phyloP scores from a whole-genome alignment of 2,329 filamentous ascomycete species.

The Calonectria pteridis region DNA sequence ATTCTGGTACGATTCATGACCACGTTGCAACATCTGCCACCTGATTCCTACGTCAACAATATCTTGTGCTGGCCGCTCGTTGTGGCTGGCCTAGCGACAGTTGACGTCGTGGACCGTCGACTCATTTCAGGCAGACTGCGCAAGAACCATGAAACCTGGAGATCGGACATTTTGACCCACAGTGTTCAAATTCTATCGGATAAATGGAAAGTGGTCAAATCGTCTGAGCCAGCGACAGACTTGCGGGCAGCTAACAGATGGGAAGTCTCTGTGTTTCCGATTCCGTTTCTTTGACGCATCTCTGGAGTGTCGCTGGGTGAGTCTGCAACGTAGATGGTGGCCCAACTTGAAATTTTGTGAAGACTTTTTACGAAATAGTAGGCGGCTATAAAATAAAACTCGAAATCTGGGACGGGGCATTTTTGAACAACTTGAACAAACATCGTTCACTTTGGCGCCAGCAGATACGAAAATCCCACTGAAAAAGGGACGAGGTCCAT shows the following conservation, averaged over 20 bases:
- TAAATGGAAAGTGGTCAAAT: not conserved
- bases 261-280: not conserved
- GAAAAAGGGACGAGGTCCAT: no score
- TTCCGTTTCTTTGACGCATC: not conserved
- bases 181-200: not conserved
- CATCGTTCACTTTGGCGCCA: not conserved
- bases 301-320: no score
- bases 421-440: not conserved
- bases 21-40: not conserved
- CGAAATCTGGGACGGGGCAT: not conserved
- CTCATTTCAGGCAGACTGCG: not conserved
- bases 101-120: not conserved
- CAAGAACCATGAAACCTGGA: not conserved
- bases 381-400: not conserved
- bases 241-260: not conserved
- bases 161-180: not conserved
- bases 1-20: not conserved
- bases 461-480: no score
- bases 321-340: not conserved
- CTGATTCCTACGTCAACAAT: not conserved
- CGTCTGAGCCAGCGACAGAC: no score
- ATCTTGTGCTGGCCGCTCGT: not conserved
- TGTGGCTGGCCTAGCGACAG: not conserved
- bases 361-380: no score
- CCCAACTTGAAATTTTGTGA: not conserved